Base-by-base conservation (phyloP, 805 yeast genomes). In the Zygoascus tannicola region DNA sequence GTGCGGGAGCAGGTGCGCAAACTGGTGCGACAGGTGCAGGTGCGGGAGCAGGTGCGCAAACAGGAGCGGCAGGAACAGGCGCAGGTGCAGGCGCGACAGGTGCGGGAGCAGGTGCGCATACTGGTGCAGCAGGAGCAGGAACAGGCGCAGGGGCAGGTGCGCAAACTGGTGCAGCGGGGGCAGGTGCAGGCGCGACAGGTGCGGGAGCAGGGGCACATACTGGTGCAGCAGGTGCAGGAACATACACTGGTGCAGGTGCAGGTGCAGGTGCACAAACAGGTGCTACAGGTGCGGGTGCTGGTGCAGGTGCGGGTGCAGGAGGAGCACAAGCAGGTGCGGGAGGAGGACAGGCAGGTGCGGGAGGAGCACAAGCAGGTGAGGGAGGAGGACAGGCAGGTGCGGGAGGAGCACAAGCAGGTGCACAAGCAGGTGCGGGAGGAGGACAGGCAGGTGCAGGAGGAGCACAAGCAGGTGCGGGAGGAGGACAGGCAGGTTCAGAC, bases 181-280 rank as follows among this genome's bases (percentile, higher is more conserved):
- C 46, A 4, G 47, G 47, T 7, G 47, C 40, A 7, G 47, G 41
- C 10, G 47, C 46, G 14, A 46, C 46, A n/a, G 45, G 45, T 16
- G 46, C 33, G 22, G 47, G 46, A 10, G 49, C 35, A 7, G 41
- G 15, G 19, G 41, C 10, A 7, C 39, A 8, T 21, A 16, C 19
- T n/a, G 41, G 41, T 5, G 41, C 39, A 10, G 49, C 35, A 7
- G 41, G 15, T n/a, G 41, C 15, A 5, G 44, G 36, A 33, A 44
- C 41, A 16, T 36, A 35, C n/a, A 39, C 36, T n/a, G 48, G 41
- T 7, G 45, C 40, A 7, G 49, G 45, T 32, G 46, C 37, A 16
- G 48, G 30, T 4, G 42, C 28, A 4, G 48, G 39, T 22, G 46
- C 26, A 28, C 41, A 32, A 16, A 26, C 28, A 3, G 46, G 42